phyloP scores from a whole-genome alignment of 371 early-diverging fungal genomes.

The Syncephalastrum racemosum region DNA sequence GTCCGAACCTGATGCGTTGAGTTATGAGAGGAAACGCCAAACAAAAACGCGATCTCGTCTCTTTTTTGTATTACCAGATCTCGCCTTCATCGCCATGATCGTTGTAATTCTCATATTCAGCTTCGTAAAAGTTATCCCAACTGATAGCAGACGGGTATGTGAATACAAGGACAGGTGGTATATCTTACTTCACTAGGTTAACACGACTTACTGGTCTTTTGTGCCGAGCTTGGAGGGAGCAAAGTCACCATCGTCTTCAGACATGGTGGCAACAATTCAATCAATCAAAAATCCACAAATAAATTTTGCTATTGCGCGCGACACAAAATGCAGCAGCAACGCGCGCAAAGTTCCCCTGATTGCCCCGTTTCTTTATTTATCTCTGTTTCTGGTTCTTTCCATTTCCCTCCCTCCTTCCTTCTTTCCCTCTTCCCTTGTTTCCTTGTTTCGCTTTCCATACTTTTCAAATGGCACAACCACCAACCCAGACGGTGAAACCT shows the following conservation, averaged over 20 bases:
- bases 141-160: slow-evolving; percentile 23
- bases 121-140: slow-evolving; percentile 84
- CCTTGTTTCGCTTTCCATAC: slow-evolving; percentile 3
- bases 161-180: not conserved
- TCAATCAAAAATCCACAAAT: too few relatives aligned
- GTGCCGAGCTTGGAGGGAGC: slow-evolving; percentile 76
- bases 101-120: slow-evolving; percentile 77
- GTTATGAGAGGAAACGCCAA: not conserved
- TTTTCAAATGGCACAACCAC: not conserved
- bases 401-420: slow-evolving; percentile 1
- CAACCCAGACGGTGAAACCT: slow-evolving; percentile 18
- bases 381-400: too few relatives aligned
- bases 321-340: too few relatives aligned
- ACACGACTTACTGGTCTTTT: slow-evolving; percentile 63
- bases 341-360: too few relatives aligned
- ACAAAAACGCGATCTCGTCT: not conserved
- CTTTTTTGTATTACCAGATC: too few relatives aligned
- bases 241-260: slow-evolving; percentile 41
- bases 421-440: slow-evolving; percentile 9
- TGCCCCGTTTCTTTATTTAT: too few relatives aligned
- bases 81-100: slow-evolving; percentile 89
- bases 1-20: slow-evolving; percentile 69
- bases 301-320: too few relatives aligned
- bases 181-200: too few relatives aligned
- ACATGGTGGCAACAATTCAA: too few relatives aligned